phyloP scores from a whole-genome alignment of 768 basidiomycete genomes.

The Epithele typhae region DNA sequence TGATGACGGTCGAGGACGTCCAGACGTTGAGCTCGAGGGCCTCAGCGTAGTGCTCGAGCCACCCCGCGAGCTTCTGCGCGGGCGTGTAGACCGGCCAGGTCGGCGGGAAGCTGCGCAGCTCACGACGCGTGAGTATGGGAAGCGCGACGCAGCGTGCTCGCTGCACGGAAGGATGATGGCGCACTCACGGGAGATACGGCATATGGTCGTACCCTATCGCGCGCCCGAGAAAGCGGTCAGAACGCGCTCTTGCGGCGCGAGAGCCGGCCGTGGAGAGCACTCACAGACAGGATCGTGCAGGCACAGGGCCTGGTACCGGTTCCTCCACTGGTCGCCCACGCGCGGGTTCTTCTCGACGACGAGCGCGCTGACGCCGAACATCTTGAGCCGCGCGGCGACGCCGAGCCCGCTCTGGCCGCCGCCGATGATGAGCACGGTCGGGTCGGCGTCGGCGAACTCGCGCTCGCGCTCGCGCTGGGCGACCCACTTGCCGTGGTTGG shows the following conservation, averaged over 20 bases:
- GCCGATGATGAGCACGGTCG: slow-evolving; percentile 48
- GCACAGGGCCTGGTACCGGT: slow-evolving; percentile 62
- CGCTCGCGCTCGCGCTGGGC: slow-evolving; percentile 32
- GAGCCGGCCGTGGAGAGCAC: slow-evolving; percentile 20
- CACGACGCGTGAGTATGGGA: background rate
- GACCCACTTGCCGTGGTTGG: slow-evolving; percentile 40
- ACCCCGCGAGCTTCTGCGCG: slow-evolving; percentile 59
- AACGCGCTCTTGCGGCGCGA: background rate
- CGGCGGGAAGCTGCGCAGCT: slow-evolving; percentile 45
- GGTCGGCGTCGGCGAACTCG: slow-evolving; percentile 41
- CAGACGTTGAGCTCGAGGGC: slow-evolving; percentile 60
- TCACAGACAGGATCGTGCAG: slow-evolving; percentile 66
- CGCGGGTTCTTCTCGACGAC: slow-evolving; percentile 59
- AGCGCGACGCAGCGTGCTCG: too few relatives aligned
- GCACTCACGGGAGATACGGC: slow-evolving; percentile 50
- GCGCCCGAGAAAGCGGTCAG: background rate
- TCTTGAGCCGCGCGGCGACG: slow-evolving; percentile 55
- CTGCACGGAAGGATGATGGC: background rate
- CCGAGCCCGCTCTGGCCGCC: slow-evolving; percentile 53
- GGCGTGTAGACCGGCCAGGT: slow-evolving; percentile 59
- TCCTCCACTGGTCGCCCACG: slow-evolving; percentile 64
- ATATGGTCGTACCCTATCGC: slow-evolving; percentile 40
- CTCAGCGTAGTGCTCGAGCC: slow-evolving; percentile 63
- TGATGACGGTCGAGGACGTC: slow-evolving; percentile 39
- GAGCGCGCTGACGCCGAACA: slow-evolving; percentile 42